Percentiles rank a stretch among this genome's conserved stretches.
Conservation (phyloP, 768 basidiomycete genomes). For the Trametopsis cervina region DNA sequence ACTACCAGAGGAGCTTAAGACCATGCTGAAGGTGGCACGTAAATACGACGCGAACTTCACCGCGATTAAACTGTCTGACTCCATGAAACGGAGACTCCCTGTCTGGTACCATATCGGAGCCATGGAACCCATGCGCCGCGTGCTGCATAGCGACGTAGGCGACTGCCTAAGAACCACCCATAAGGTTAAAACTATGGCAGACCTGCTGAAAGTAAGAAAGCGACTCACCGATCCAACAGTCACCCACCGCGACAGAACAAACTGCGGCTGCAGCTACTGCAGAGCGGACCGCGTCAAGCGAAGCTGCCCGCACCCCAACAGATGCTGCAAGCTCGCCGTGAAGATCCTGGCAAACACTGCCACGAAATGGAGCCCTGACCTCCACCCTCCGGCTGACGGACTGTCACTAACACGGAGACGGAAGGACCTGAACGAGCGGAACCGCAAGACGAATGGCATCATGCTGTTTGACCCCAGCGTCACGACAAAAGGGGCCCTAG, state of each 20-base stretch:
- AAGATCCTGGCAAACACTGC: not conserved
- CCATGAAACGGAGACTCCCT: not conserved
- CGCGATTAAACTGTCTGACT: not conserved
- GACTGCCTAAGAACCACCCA: slow-evolving; percentile 4
- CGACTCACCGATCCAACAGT: not conserved
- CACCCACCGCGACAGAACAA: not conserved
- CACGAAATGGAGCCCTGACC: not conserved
- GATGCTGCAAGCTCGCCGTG: not conserved
- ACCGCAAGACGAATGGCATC: not conserved
- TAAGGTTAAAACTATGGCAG: not conserved
- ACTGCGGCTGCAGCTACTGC: not conserved
- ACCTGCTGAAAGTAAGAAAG: not conserved
- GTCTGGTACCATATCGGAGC: slow-evolving; percentile 6
- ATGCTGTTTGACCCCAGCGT: not conserved
- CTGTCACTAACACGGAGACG: not conserved
- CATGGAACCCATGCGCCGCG: not conserved
- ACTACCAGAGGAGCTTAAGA: not conserved
- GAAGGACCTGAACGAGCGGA: not conserved
- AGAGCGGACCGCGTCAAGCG: not conserved
- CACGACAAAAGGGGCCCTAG: not conserved
- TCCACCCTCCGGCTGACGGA: not conserved
- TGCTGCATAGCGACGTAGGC: not conserved
- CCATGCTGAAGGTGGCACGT: not conserved
- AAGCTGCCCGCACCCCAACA: not conserved
- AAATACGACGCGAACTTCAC: slow-evolving; percentile 3